phyloP scores from a whole-genome alignment of 495 filamentous ascomycete genomes.

The Neurospora sp. region DNA sequence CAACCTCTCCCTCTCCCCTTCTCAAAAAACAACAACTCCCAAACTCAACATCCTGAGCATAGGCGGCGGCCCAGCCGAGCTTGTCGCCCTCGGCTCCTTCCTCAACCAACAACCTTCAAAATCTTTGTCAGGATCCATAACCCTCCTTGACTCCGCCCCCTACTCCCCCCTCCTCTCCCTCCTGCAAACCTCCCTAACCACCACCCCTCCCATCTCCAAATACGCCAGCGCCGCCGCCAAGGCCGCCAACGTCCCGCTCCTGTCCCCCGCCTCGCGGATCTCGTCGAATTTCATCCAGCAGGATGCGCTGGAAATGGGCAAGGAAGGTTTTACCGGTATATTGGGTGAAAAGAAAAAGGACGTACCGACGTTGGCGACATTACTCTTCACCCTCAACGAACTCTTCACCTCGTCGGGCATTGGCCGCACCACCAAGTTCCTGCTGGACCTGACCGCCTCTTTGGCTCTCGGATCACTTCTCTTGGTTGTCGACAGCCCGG shows the following conservation, averaged over 20 bases:
- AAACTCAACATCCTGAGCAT: slow-evolving; percentile 51
- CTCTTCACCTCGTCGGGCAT: slow-evolving; percentile 69
- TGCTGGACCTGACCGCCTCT: slow-evolving; percentile 51
- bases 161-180: slow-evolving; percentile 54
- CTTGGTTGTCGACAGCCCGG: slow-evolving; percentile 85
- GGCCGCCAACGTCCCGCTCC: slow-evolving; percentile 33
- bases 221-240: slow-evolving; percentile 45
- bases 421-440: slow-evolving; percentile 59
- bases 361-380: slow-evolving; percentile 50
- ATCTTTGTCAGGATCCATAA: slow-evolving; percentile 25
- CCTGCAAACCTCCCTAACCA: slow-evolving; percentile 39
- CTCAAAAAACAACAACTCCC: neutral
- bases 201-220: slow-evolving; percentile 37
- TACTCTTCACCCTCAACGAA: slow-evolving; percentile 96
- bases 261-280: slow-evolving; percentile 25
- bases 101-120: slow-evolving; percentile 32
- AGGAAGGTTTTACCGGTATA: slow-evolving; percentile 29
- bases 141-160: slow-evolving; percentile 66
- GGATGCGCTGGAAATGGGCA: slow-evolving; percentile 50
- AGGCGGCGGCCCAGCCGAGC: slow-evolving; percentile 82
- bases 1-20: neutral
- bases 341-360: slow-evolving; percentile 11
- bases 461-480: slow-evolving; percentile 53
- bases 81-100: slow-evolving; percentile 62
- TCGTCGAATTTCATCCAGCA: slow-evolving; percentile 42